Evolutionary conservation across 352 stramenopile species (phyloP).

Genomic region (Pythium biforme): DNA sequence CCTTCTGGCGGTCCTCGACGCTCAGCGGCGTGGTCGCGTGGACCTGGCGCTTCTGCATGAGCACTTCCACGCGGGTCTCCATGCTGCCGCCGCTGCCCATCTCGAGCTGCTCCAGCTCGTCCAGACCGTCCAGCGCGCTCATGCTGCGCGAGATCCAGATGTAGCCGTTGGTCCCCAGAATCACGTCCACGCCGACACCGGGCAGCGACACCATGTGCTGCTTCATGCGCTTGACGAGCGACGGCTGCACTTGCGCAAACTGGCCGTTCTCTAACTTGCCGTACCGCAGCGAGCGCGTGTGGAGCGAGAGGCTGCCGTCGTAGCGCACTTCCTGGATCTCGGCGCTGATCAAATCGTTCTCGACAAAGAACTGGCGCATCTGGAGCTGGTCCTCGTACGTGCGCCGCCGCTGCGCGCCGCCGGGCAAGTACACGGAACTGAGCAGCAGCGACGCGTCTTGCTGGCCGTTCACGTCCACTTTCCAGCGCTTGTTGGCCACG

Average conservation of each 20-base stretch:
- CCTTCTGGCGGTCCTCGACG: conserved; percentile 73
- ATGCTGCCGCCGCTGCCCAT: conserved; percentile 60
- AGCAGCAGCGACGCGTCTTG: conserved; percentile 90
- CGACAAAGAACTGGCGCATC: conserved; percentile 94
- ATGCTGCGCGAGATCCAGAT: conserved; percentile 94
- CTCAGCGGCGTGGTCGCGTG: conserved; percentile 82
- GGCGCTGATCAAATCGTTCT: conserved; percentile 96
- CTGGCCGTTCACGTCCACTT: conserved; percentile 91
- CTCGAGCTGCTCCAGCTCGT: conserved; percentile 28
- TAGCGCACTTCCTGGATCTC: conserved; percentile 86
- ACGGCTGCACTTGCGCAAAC: conserved; percentile 86
- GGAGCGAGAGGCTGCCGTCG: conserved; percentile 92
- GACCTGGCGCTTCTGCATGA: conserved; percentile 88
- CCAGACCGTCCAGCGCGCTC: conserved; percentile 31
- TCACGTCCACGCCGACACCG: conserved; percentile 82
- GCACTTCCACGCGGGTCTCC: conserved; percentile 86
- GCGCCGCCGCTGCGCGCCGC: conserved; percentile 93
- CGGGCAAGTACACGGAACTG: conserved; percentile 93
- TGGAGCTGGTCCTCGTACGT: conserved; percentile 97
- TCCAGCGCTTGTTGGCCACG: conserved; percentile 94
- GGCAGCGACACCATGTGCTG: conserved; percentile 93
- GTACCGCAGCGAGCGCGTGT: conserved; percentile 94
- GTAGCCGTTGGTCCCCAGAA: conserved; percentile 94
- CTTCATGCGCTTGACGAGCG: conserved; percentile 92
- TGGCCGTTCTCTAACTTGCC: conserved; percentile 95